Conservation (phyloP, 805 yeast genomes). For the Lipomyces spencermartinsiae region DNA sequence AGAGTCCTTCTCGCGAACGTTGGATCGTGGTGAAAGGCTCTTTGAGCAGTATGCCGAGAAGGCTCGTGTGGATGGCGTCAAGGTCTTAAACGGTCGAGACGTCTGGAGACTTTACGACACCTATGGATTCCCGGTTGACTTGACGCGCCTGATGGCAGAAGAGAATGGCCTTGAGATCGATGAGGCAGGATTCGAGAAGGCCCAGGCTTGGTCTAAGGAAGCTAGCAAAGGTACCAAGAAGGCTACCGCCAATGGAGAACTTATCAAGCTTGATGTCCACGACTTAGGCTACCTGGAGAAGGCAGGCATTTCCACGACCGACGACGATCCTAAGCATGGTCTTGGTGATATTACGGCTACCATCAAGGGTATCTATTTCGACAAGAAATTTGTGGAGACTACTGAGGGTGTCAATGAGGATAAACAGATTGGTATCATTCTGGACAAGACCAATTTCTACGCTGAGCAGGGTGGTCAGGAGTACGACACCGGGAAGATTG, state of each 20-base stretch:
- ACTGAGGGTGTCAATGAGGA: slow-evolving; percentile 51
- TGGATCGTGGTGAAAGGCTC: slow-evolving; percentile 96
- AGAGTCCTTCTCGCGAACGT: slow-evolving; percentile 89
- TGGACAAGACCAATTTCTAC: slow-evolving; percentile 92
- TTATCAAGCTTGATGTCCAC: slow-evolving; percentile 89
- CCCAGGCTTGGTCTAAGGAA: slow-evolving; percentile 86
- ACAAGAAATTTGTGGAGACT: slow-evolving; percentile 61
- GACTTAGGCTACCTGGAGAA: slow-evolving; percentile 74
- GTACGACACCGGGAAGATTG: slow-evolving; percentile 90
- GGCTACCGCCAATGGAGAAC: slow-evolving; percentile 57
- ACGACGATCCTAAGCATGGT: slow-evolving; percentile 81
- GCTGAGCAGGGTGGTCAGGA: slow-evolving; percentile 99
- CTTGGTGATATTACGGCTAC: slow-evolving; percentile 69
- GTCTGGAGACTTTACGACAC: slow-evolving; percentile 99
- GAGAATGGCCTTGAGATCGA: slow-evolving; percentile 94
- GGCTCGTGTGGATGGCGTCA: slow-evolving; percentile 76
- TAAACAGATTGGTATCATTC: slow-evolving; percentile 75
- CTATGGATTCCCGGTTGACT: slow-evolving; percentile 98
- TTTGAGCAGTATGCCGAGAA: slow-evolving; percentile 90
- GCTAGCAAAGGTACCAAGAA: slow-evolving; percentile 91
- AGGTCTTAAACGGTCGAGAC: slow-evolving; percentile 85
- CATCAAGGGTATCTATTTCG: slow-evolving; percentile 69
- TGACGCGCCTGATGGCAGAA: slow-evolving; percentile 98
- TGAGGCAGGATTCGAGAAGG: slow-evolving; percentile 89
- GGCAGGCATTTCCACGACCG: slow-evolving; percentile 71